A percentile compares a stretch with the other conserved stretches of the same genome.
Evolutionary conservation across 2,329 filamentous ascomycete species (phyloP).

Genomic region (Fusarium cyanostomum): DNA sequence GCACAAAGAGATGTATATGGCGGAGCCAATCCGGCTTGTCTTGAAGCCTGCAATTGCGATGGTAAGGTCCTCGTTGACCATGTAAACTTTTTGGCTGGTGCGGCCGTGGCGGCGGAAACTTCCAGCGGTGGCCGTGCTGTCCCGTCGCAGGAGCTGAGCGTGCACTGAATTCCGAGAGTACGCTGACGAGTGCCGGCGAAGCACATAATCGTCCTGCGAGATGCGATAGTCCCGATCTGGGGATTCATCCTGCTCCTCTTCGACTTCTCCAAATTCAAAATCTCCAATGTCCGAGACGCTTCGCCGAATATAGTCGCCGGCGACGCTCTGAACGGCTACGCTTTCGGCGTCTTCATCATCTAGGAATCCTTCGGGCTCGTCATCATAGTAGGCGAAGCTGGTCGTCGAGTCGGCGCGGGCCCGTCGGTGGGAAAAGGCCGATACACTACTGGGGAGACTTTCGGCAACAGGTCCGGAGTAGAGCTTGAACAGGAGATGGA

Average conservation of each 20-base stretch:
- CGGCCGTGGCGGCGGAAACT: constrained; percentile 72
- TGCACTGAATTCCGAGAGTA: constrained; percentile 65
- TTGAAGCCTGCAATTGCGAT: constrained; percentile 92
- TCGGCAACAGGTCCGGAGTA: constrained; percentile 95
- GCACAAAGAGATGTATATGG: constrained; percentile 76
- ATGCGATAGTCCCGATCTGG: constrained; percentile 54
- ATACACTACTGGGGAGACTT: constrained; percentile 92
- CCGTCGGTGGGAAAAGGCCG: constrained; percentile 89
- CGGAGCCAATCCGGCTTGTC: constrained; percentile 76
- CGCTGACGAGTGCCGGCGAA: constrained; percentile 71
- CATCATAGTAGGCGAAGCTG: constrained; percentile 90
- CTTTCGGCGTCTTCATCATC: constrained; percentile 46
- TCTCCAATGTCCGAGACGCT: constrained; percentile 54
- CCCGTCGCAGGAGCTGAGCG: constrained; percentile 74
- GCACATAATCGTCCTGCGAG: constrained; percentile 57
- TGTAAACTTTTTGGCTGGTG: constrained; percentile 89
- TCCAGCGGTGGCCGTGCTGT: constrained; percentile 74
- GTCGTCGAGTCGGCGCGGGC: constrained; percentile 82
- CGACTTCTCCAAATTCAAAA: constrained; percentile 51
- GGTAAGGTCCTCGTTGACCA: constrained; percentile 91
- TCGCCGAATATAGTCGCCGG: constrained; percentile 42
- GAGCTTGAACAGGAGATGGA: constrained; percentile 56
- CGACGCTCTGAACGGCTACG: constrained; percentile 32
- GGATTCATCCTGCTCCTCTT: constrained; percentile 52
- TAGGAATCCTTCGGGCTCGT: constrained; percentile 59